Evolutionary conservation across 768 basidiomycete genomes (phyloP).

Genomic region (Leccinum subgranulosum): DNA sequence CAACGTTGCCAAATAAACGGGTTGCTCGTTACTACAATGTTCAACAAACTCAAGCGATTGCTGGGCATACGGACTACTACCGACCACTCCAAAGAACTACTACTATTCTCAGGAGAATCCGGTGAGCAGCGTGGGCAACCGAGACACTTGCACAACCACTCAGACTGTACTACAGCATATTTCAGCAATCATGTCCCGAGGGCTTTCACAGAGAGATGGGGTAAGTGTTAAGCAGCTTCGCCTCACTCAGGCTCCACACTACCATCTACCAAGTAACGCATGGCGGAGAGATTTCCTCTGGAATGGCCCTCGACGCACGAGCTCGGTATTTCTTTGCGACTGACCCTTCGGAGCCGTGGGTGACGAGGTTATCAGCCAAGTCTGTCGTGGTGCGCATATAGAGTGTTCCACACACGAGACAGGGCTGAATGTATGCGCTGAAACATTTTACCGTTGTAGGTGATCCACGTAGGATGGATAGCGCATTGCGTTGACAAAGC

Average conservation of each 20-base stretch:
- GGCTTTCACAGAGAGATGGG: conserved; percentile 20
- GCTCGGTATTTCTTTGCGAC: conserved; percentile 31
- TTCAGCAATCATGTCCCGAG: conserved; percentile 28
- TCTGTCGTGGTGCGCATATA: conserved; percentile 27
- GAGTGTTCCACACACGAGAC: neutral
- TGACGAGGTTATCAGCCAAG: conserved; percentile 21
- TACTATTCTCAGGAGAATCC: conserved; percentile 21
- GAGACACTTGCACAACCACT: neutral
- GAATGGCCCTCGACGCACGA: conserved; percentile 7
- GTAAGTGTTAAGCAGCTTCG: conserved; percentile 8
- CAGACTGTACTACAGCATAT: conserved; percentile 19
- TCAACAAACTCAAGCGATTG: neutral
- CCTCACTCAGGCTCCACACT: neutral
- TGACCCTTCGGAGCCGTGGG: conserved; percentile 28
- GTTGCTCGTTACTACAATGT: neutral
- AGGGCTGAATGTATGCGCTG: conserved; percentile 9
- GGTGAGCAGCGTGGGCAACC: conserved; percentile 9
- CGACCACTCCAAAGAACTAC: neutral
- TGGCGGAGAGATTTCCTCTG: conserved; percentile 21
- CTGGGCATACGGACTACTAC: neutral
- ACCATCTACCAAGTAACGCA: conserved; percentile 16
- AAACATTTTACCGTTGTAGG: conserved; percentile 8
- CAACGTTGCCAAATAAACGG: neutral
- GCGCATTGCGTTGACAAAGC: conserved; percentile 24
- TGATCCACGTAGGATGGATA: conserved; percentile 32